Conservation (phyloP, 495 filamentous ascomycete species). For the Xylaria grammica region DNA sequence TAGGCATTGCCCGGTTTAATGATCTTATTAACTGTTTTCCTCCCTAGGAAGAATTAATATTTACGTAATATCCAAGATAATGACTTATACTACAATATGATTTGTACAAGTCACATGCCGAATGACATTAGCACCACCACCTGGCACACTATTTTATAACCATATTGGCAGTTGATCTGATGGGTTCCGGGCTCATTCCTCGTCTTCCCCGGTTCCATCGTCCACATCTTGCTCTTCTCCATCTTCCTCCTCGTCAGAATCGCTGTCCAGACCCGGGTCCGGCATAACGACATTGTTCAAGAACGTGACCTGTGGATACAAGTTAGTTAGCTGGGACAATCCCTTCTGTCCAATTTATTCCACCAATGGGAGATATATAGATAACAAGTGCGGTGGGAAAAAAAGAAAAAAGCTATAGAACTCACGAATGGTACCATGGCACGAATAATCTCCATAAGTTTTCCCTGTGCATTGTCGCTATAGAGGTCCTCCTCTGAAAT, state of each 20-base stretch:
- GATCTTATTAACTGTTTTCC: too few species aligned
- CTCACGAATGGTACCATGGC: slow-evolving; percentile 71
- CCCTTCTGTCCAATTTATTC: too few species aligned
- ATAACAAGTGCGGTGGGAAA: not conserved
- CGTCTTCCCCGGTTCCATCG: not conserved
- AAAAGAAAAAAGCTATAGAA: slow-evolving; percentile 13
- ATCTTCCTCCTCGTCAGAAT: slow-evolving; percentile 39
- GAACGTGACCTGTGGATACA: slow-evolving; percentile 56
- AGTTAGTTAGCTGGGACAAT: slow-evolving; percentile 24
- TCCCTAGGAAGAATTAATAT: too few species aligned
- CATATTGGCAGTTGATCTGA: not conserved
- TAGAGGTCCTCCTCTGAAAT: slow-evolving; percentile 63
- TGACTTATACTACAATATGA: too few species aligned
- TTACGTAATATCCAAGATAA: too few species aligned
- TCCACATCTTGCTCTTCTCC: slow-evolving; percentile 16
- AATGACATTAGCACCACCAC: too few species aligned
- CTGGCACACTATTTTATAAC: not conserved
- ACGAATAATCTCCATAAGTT: slow-evolving; percentile 58
- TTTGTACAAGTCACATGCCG: too few species aligned
- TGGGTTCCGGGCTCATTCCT: not conserved
- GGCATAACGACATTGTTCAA: slow-evolving; percentile 71
- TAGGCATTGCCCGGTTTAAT: too few species aligned
- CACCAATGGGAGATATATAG: not conserved
- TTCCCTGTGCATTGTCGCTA: slow-evolving; percentile 55
- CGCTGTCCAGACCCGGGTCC: slow-evolving; percentile 52